Base-by-base conservation (phyloP, 805 yeast genomes). In the Candida nemodendra region DNA sequence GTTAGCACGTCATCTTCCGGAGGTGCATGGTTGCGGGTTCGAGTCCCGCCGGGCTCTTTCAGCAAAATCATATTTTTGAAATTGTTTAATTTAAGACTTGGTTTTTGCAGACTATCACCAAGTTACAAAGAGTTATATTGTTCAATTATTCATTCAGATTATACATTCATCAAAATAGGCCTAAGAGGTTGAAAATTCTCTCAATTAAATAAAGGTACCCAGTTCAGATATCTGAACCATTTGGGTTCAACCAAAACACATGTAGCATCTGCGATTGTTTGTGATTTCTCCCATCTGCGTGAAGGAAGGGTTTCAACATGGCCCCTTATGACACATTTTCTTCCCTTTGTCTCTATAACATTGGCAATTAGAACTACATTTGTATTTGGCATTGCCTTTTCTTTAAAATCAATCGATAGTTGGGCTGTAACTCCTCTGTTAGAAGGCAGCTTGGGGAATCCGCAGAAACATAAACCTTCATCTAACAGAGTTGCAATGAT, bases 341-440 rank as follows among this genome's bases (percentile, higher is more conserved):
- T 69, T 0, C 96, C 96, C 44, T 81, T 81, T 9, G 62, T 54
- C 51, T 83, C 78, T 1, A 59, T 59, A 1, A 90, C 89, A 30
- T 74, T 68, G 0, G 95, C 95, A 29, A 69, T 68, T 32, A 93
- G 61, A 11, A 87, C 68, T 2, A 89, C 76, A 8, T 81, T 77
- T 16, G 81, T 68, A 42, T 78, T 75, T 0, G 89, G 82, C 2
- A 70, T 71, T 27, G 81, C 84, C 45, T 71, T 72, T 28, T 72
- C 71, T n/a, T 56, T 42, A 60, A 87, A 91, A 36, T 83, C 69
- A 7, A 91, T 68, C 2, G 73, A 62, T 29, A 91, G 66, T 34
- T 71, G 73, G 0, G 96, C 99, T 0, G 99, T 91, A 17, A 93
- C 96, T 11, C 98, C 99, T 34, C 83, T 71, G 39, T 79, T 74